These are phyloP conservation scores for Quercus phellos DNA, from an alignment of 331 rosid species.

Conservation along the genomic window DNA sequence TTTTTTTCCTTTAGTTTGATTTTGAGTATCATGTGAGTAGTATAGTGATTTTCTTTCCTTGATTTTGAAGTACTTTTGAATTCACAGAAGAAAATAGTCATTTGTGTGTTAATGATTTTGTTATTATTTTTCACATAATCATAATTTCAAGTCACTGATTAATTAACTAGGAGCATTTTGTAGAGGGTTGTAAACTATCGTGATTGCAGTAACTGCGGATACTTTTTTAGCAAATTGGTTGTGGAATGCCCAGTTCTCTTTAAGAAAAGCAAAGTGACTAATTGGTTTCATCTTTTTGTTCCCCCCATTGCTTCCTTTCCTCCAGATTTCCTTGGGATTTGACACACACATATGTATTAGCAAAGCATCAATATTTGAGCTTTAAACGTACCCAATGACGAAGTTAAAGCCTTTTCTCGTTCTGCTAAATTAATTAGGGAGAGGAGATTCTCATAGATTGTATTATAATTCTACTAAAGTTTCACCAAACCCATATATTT, in stretches of 20 bases:
- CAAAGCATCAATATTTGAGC: background rate
- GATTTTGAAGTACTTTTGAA: background rate
- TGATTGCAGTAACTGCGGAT: background rate
- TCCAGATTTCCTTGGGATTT: background rate
- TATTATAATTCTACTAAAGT: too few relatives aligned
- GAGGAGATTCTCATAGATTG: too few relatives aligned
- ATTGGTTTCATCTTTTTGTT: background rate
- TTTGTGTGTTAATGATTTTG: background rate
- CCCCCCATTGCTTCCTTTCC: background rate
- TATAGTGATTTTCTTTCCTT: constrained; percentile 6
- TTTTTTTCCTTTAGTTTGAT: background rate
- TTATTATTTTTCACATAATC: background rate
- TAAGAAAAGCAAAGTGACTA: background rate
- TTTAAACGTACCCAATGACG: too few relatives aligned
- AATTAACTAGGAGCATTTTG: background rate
- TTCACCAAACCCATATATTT: too few relatives aligned
- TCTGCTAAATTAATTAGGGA: too few relatives aligned
- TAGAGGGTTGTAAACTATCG: background rate
- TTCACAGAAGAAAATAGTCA: background rate
- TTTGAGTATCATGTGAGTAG: background rate
- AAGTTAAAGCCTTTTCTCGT: too few relatives aligned
- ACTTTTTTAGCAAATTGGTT: background rate
- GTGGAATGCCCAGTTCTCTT: background rate
- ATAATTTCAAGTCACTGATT: background rate
- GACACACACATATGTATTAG: background rate